Percentiles rank a stretch among this genome's conserved stretches.
Evolutionary conservation across 495 filamentous ascomycete species (phyloP).

Genomic region (Ascodesmis nigricans): DNA sequence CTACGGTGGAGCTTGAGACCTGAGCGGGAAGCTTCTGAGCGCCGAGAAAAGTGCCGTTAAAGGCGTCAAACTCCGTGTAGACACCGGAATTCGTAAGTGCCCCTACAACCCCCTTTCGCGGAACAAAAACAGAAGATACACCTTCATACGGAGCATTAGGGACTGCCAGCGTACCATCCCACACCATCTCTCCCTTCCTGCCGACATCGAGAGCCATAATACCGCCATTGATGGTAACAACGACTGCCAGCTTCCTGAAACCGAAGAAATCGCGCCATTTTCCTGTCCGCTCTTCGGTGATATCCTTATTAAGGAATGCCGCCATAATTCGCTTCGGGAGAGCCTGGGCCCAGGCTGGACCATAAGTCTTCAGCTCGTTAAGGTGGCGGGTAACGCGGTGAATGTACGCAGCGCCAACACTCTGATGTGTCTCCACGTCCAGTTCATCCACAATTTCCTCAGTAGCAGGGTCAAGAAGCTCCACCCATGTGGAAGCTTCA

Average conservation of each 20-base stretch:
- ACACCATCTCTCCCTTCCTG: constrained; percentile 50
- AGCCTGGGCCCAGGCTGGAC: constrained; percentile 49
- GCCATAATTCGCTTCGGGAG: constrained; percentile 44
- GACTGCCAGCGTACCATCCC: constrained; percentile 38
- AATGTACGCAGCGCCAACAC: constrained; percentile 54
- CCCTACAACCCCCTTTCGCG: constrained; percentile 21
- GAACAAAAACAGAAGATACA: constrained; percentile 25
- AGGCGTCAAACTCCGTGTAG: constrained; percentile 20
- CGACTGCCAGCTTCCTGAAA: constrained; percentile 57
- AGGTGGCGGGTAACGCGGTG: constrained; percentile 70
- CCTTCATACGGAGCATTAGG: constrained; percentile 37
- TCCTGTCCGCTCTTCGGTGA: constrained; percentile 23
- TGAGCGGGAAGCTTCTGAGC: constrained; percentile 8
- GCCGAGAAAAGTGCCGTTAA: constrained; percentile 22
- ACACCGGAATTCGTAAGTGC: constrained; percentile 21
- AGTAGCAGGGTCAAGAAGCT: constrained; percentile 36
- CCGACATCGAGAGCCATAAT: constrained; percentile 60
- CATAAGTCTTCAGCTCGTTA: constrained; percentile 43
- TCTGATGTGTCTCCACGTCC: constrained; percentile 67
- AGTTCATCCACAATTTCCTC: constrained; percentile 59
- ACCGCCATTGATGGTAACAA: constrained; percentile 61
- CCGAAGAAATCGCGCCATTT: constrained; percentile 61
- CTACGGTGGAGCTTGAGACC: constrained; percentile 28
- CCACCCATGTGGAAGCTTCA: constrained; percentile 57
- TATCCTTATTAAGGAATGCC: constrained; percentile 40